Percentiles rank a stretch among this genome's conserved stretches.
Evolutionary conservation across 768 basidiomycete species (phyloP).

Genomic region (Hysterangium stoloniferum): DNA sequence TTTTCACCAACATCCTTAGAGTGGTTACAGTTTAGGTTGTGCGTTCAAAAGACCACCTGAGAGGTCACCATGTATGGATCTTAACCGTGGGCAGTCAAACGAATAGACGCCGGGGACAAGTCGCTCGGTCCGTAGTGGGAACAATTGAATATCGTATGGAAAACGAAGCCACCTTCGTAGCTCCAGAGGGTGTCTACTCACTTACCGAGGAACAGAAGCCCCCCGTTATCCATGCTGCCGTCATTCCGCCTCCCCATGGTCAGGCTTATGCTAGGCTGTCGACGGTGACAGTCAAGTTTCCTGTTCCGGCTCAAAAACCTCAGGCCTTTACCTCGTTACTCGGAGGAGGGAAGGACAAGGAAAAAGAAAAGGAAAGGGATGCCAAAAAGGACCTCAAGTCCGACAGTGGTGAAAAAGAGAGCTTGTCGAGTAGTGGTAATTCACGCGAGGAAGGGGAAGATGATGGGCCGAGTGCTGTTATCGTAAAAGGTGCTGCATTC

Average conservation of each 20-base stretch:
- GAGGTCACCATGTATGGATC: background rate
- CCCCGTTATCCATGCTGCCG: conserved; percentile 33
- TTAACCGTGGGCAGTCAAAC: background rate
- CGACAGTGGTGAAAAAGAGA: conserved; percentile 47
- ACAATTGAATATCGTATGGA: too few species aligned
- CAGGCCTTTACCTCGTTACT: conserved; percentile 63
- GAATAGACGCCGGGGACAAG: too few species aligned
- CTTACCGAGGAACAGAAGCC: conserved; percentile 83
- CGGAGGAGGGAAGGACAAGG: conserved; percentile 37
- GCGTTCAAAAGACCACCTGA: too few species aligned
- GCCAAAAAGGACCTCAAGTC: conserved; percentile 42
- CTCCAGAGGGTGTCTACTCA: conserved; percentile 85
- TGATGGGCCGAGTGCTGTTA: conserved; percentile 25
- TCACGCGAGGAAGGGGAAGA: conserved; percentile 44
- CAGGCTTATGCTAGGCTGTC: conserved; percentile 50
- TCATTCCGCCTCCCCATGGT: conserved; percentile 22
- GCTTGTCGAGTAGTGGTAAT: conserved; percentile 78
- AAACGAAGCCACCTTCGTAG: conserved; percentile 78
- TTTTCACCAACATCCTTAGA: too few species aligned
- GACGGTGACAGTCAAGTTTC: conserved; percentile 55
- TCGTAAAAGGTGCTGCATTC: conserved; percentile 19
- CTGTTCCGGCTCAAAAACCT: conserved; percentile 44
- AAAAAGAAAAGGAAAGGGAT: conserved; percentile 44
- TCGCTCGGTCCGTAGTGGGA: too few species aligned
- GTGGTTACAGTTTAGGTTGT: too few species aligned